Conservation (phyloP, 1,284 basidiomycete species). For the Marasmius fiardii region DNA sequence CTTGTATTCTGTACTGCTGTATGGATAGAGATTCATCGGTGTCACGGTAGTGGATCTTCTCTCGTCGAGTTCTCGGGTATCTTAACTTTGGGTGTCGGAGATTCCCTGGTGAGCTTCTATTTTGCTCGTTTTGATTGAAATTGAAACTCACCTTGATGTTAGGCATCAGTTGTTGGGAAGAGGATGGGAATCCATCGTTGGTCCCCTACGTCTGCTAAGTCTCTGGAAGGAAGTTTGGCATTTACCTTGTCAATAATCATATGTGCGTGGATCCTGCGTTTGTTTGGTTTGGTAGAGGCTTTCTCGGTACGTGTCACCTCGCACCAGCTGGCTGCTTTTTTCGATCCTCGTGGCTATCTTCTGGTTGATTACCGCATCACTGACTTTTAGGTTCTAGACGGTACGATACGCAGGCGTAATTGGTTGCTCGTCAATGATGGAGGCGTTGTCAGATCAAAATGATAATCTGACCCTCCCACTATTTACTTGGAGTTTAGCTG, state of each 20-base stretch:
- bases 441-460: conserved; percentile 90
- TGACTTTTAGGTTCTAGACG: conserved; percentile 33
- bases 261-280: conserved; percentile 69
- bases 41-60: conserved; percentile 58
- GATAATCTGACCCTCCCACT: conserved; percentile 91
- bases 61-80: conserved; percentile 89
- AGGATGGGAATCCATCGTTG: conserved; percentile 78
- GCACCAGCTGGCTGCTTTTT: background rate
- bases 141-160: conserved; percentile 2
- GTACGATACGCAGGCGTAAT: conserved; percentile 56
- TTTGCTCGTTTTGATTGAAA: background rate
- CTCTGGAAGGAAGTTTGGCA: conserved; percentile 86
- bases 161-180: conserved; percentile 93
- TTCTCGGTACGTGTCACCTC: conserved; percentile 64
- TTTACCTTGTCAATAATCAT: conserved; percentile 74
- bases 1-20: background rate
- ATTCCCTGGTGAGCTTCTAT: conserved; percentile 69
- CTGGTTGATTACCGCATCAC: background rate
- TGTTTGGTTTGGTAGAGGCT: conserved; percentile 62
- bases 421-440: conserved; percentile 66
- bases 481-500: conserved; percentile 83
- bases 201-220: conserved; percentile 84
- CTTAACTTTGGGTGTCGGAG: conserved; percentile 88
- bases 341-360: no score
- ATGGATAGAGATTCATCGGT: conserved; percentile 10